These are phyloP conservation scores for Colletotrichum sp. DNA, from an alignment of 2,329 filamentous ascomycete genomes.

Conservation along the genomic window DNA sequence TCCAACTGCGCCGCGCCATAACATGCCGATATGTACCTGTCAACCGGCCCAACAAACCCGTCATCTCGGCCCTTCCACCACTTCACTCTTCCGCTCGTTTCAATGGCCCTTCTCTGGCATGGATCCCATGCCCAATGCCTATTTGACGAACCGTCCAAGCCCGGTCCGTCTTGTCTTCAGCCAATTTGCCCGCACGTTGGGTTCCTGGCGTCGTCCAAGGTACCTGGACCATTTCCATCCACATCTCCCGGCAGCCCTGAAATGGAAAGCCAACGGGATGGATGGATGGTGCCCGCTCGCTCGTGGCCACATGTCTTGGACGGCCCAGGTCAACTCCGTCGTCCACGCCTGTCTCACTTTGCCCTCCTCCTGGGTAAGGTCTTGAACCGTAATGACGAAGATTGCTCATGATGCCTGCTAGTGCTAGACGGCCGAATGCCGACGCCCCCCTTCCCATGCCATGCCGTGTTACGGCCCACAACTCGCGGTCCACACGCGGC, in stretches of 20 bases:
- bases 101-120: neutral
- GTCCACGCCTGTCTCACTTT: neutral
- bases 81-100: neutral
- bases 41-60: neutral
- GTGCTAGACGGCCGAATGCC: neutral
- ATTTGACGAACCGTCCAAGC: neutral
- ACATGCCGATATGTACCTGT: conserved; percentile 1
- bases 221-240: neutral
- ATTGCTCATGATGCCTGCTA: neutral
- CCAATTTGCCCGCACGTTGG: neutral
- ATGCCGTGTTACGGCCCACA: neutral
- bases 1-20: neutral
- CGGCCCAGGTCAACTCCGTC: neutral
- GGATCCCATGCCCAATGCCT: neutral
- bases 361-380: neutral
- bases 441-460: neutral
- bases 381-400: conserved; percentile 7
- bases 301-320: conserved; percentile 1
- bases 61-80: conserved; percentile 14
- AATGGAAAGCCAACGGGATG: neutral
- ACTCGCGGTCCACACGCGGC: neutral
- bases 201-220: neutral
- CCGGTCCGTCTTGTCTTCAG: conserved; percentile 1
- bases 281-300: neutral
- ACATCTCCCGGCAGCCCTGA: neutral